Base-by-base conservation (phyloP, 2,329 filamentous ascomycete genomes). In the Rhinocladiella mackenziei region DNA sequence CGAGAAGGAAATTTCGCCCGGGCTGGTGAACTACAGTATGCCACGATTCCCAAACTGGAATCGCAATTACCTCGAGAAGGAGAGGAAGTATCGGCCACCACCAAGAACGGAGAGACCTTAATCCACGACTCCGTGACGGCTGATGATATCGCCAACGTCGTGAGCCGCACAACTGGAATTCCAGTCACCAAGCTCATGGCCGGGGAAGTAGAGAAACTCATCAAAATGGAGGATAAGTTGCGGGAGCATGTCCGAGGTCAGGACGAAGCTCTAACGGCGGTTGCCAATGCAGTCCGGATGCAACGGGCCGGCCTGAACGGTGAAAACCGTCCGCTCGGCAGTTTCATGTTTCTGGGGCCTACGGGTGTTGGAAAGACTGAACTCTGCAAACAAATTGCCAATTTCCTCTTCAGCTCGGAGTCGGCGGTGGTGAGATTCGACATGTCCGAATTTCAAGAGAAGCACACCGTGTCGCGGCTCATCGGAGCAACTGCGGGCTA, bases 281-380 rank as follows among this genome's bases (percentile, higher is more conserved):
- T 97, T 1, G 84, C 91, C 23, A 86, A 97, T 61, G 92, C 92
- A 0, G 91, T 98, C 6, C 81, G 92, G 14, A 84, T 96, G 73
- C 92, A 97, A 65, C 79, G 92, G 53, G 92, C 92, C 6, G 92
- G 92, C 1, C 73, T 97, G 6, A 94, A 85, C 48, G 89, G 89
- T 23, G 88, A 96, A 59, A 94, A 96, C 64, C 77, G 89, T 1
- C 92, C 92, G 0, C 75, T 95, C 4, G 92, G 91, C 0, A 94
- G 86, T 0, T 96, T 97, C 71, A 96, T 97, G 83, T 96, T 97
- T 77, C 77, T 97, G 3, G 92, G 92, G 0, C 92, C 92, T 4
- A 97, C 92, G 0, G 92, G 92, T 61, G 91, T 96, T 13, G 92
- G 92, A 45, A 98, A 97, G 72, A 98, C 92, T 2, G 89, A 97